These are phyloP conservation scores for Naganishia friedmannii DNA, from an alignment of 768 basidiomycete genomes.

Conservation along the genomic window DNA sequence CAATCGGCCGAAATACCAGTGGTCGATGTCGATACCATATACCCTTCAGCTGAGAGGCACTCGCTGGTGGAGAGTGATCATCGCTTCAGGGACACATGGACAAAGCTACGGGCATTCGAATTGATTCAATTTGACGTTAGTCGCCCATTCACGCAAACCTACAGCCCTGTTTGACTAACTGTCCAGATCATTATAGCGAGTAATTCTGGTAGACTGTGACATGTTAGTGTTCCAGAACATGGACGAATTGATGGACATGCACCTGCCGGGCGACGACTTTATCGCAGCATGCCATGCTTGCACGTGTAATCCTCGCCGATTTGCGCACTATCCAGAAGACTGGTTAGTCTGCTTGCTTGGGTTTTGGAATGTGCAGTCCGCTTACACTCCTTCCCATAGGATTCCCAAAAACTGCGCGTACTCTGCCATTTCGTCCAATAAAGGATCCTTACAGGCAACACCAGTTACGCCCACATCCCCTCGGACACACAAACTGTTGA, in stretches of 20 bases:
- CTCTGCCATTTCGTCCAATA: constrained; percentile 57
- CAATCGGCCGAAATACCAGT: constrained; percentile 58
- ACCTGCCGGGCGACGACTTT: constrained; percentile 56
- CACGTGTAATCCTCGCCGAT: constrained; percentile 84
- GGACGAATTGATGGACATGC: constrained; percentile 48
- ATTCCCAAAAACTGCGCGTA: constrained; percentile 87
- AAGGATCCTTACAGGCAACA: constrained; percentile 56
- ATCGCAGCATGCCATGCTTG: constrained; percentile 89
- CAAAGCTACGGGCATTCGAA: constrained; percentile 57
- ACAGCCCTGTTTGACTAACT: not conserved
- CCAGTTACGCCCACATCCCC: constrained; percentile 55
- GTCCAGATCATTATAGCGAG: constrained; percentile 21
- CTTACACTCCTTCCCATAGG: constrained; percentile 57
- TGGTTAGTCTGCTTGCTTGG: constrained; percentile 59
- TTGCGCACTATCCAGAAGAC: constrained; percentile 80
- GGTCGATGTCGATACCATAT: constrained; percentile 39
- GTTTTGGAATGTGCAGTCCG: not conserved
- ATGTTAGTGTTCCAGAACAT: constrained; percentile 46
- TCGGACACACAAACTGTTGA: constrained; percentile 76
- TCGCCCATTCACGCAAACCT: not conserved
- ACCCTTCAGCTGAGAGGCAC: constrained; percentile 47
- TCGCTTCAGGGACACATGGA: constrained; percentile 66
- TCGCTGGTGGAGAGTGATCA: constrained; percentile 57
- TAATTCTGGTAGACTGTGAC: constrained; percentile 49
- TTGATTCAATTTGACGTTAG: constrained; percentile 51